Evolutionary conservation across 2,329 filamentous ascomycete genomes (phyloP), one percentile per base, ranked within the genome.

Genomic region (Diaporthe ilicicola): DNA sequence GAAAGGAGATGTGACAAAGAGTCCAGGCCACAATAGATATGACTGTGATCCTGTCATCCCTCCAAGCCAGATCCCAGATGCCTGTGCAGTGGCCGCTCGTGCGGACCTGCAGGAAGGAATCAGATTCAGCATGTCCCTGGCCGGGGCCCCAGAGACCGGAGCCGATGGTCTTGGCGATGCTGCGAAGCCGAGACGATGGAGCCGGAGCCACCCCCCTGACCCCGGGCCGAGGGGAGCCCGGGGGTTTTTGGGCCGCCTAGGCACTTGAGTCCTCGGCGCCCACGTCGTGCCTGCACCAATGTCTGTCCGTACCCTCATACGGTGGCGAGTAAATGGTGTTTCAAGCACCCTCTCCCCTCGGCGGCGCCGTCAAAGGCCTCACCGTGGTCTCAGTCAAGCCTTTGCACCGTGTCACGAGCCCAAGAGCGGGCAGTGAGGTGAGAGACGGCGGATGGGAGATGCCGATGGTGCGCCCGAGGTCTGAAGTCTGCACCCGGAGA

Each of bases 191-290:
- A 67, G 50, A 32, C 2, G 48, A 66, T 32, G 56, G 56, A 44
- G 22, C 32, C 61, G 46, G 22, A 42, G 32, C 32, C 2, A 6
- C 8, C 19, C 64, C 64, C 64, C 64, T 67, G 50, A 46, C 27
- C 53, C 50, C 64, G 64, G 64, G 37, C 64, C 64, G 64, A 67
- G 24, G 64, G 39, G 42, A 54, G 34, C 39, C 56, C 34, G 42
- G 19, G 32, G 6, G 42, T 46, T 22, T 39, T 24, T 62, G 42
- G 59, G 59, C 59, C 59, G 42, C 48, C 42, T 29, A 62, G 27
- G 27, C 59, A 37, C 42, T 13, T 13, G 27, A 13, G 27, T 48
- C 56, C 55, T 34, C 42, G n/a, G n/a, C 19, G 59, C 59, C 59
- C 19, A 34, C 1, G 5, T 24, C 29, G n/a, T 62, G 59, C 29